phyloP scores from a whole-genome alignment of 2,329 filamentous ascomycete species.

The Leptographium lundbergii region DNA sequence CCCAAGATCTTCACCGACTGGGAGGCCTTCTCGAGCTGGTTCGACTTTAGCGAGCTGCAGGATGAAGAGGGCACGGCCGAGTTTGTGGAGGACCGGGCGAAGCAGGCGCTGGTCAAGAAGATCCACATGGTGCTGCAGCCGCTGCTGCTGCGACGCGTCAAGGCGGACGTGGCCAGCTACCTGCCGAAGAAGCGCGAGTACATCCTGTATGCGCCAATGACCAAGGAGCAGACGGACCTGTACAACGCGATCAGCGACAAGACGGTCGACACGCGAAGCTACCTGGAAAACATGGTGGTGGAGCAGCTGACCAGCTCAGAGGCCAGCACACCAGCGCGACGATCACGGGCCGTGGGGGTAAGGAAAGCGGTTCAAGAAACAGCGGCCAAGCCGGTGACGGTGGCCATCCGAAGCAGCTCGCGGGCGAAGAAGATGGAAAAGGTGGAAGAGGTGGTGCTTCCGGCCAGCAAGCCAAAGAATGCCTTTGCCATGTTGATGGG shows the following conservation, averaged over 20 bases:
- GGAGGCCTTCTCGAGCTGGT: constrained; percentile 90
- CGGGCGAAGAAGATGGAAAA: constrained; percentile 17
- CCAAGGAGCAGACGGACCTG: constrained; percentile 77
- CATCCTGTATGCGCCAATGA: constrained; percentile 86
- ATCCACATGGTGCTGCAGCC: constrained; percentile 94
- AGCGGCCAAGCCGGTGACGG: constrained; percentile 5
- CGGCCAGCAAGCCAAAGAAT: constrained; percentile 20
- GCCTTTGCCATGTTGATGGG: constrained; percentile 45
- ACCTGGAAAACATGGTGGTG: constrained; percentile 67
- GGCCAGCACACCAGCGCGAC: constrained; percentile 3
- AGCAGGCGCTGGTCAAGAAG: constrained; percentile 68
- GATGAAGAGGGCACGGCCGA: constrained; percentile 70
- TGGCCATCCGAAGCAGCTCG: constrained; percentile 24
- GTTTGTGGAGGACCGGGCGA: constrained; percentile 65
- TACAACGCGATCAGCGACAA: constrained; percentile 57
- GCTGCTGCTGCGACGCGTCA: constrained; percentile 74
- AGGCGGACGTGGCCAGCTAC: constrained; percentile 81
- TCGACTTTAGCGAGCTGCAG: constrained; percentile 86
- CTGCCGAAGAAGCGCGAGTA: constrained; percentile 97
- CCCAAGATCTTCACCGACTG: constrained; percentile 89
- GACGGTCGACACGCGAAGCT: constrained; percentile 51
- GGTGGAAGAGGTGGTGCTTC: constrained; percentile 11
- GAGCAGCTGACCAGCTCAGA: constrained; percentile 45
- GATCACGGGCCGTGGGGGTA: constrained; percentile 15
- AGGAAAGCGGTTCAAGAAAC: not conserved